These are phyloP conservation scores for Prunus mira DNA, from an alignment of 306 rosid species.

Conservation along the genomic window DNA sequence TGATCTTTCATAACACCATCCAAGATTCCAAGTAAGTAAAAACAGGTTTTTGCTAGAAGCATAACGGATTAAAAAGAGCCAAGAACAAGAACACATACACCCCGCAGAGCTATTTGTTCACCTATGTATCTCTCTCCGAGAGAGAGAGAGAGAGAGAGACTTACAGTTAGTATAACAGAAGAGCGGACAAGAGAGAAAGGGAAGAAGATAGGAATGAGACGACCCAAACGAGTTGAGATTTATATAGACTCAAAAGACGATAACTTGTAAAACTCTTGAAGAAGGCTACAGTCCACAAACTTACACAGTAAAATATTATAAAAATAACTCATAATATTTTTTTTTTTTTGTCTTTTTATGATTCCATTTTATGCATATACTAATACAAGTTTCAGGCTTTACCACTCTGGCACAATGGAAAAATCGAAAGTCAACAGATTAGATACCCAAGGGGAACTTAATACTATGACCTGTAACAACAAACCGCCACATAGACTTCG, in stretches of 20 bases:
- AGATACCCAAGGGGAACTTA: neutral
- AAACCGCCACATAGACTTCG: neutral
- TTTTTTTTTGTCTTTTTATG: neutral
- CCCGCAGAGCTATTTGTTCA: neutral
- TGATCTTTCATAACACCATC: neutral
- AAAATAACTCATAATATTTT: neutral
- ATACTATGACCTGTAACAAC: neutral
- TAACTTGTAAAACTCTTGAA: neutral
- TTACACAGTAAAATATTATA: too few species aligned
- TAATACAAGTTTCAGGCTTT: neutral
- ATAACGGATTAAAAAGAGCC: neutral
- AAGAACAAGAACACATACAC: neutral
- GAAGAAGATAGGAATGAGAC: constrained; percentile 14
- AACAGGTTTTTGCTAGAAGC: neutral
- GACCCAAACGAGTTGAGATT: neutral
- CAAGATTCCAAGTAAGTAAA: neutral
- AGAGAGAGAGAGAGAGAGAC: constrained; percentile 5
- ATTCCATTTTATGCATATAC: neutral
- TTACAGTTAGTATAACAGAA: constrained; percentile 1
- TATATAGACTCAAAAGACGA: neutral
- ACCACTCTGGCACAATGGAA: neutral
- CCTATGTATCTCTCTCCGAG: neutral
- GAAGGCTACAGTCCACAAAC: neutral
- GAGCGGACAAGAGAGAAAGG: constrained; percentile 1
- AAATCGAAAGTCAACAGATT: neutral